Base-by-base conservation (phyloP, 1,284 basidiomycete genomes). In the Cryptococcus sp. region DNA sequence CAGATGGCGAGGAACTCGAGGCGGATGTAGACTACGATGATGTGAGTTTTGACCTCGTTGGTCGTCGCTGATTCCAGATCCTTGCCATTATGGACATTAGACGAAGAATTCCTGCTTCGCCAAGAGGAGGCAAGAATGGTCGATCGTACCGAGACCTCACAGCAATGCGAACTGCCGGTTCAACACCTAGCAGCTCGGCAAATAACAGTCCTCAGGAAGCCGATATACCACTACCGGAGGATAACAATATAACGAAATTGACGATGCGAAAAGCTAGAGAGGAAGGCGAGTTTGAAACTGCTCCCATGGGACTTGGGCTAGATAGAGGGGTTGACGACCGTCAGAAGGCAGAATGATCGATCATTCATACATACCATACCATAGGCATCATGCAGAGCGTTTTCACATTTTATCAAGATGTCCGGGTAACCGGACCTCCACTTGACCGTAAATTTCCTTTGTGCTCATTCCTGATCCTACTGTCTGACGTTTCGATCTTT, bases 21-120 rank as follows among this genome's bases (percentile, higher is more conserved):
- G 76, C 75, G 4, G 74, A 76, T 53, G 74, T 77, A 22, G 78
- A 79, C 55, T 79, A 79, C 54, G 78, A 79, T 59, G 77, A 78
- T 62, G 77, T 76, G 32, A 56, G 63, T 57, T 19, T 14, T 39
- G 4, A 14, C 36, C 16, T 39, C 14, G 14, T 14, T 16, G 36
- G 14, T 7, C 36, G 16, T 7, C 14, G 36, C 36, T 39, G 18
- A 39, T 23, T 16, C 19, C 48, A 69, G 67, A 63, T 72, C 0
- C 60, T 74, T 9, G 69, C 72, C 9, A 70, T 74, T 32, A 69
- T 74, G 46, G 74, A 74, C 54, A 64, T 63, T 11, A 54, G 66
- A 19, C 61, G 66, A 54, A 52, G 50, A n/a, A 45, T 52, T 4
- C 51, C 60, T 3, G 52, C 58, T 14, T 64, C 65, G 2, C 63